Percentiles rank a stretch among this genome's conserved stretches.
Evolutionary conservation across 768 basidiomycete species (phyloP).

Genomic region (Amanita pseudoporphyria): DNA sequence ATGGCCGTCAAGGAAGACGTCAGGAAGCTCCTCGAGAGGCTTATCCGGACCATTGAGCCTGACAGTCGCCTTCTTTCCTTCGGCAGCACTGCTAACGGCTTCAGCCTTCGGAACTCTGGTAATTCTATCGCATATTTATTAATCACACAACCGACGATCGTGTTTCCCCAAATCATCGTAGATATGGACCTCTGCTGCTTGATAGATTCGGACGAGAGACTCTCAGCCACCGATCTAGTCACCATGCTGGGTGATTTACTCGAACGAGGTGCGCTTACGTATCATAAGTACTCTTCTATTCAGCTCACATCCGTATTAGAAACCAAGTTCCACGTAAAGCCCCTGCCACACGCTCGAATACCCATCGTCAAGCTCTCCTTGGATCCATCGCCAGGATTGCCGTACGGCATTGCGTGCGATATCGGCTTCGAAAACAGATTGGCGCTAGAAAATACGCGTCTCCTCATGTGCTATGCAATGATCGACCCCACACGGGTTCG

Average conservation of each 20-base stretch:
- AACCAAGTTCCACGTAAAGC: conserved; percentile 94
- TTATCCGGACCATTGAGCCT: conserved; percentile 93
- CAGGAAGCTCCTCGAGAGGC: conserved; percentile 85
- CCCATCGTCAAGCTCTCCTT: conserved; percentile 97
- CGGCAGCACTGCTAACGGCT: conserved; percentile 95
- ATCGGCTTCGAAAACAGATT: conserved; percentile 98
- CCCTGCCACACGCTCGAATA: conserved; percentile 92
- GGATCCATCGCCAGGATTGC: conserved; percentile 72
- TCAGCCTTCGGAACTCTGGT: conserved; percentile 95
- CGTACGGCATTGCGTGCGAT: conserved; percentile 90
- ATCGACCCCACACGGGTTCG: conserved; percentile 90
- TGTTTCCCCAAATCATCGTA: conserved; percentile 19
- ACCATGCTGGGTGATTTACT: conserved; percentile 89
- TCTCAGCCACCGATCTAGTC: conserved; percentile 82
- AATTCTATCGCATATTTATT: conserved; percentile 10
- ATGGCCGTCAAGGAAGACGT: conserved; percentile 95
- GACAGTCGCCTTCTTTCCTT: conserved; percentile 86
- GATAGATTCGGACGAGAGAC: conserved; percentile 77
- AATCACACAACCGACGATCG: conserved; percentile 3
- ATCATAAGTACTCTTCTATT: conserved; percentile 7
- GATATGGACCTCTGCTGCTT: conserved; percentile 99
- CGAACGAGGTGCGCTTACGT: conserved; percentile 64
- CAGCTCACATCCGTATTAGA: conserved; percentile 35
- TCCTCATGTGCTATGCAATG: conserved; percentile 96
- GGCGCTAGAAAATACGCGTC: conserved; percentile 92